Base-by-base conservation (phyloP, 2,329 filamentous ascomycete species). In the Botryotinia convoluta region DNA sequence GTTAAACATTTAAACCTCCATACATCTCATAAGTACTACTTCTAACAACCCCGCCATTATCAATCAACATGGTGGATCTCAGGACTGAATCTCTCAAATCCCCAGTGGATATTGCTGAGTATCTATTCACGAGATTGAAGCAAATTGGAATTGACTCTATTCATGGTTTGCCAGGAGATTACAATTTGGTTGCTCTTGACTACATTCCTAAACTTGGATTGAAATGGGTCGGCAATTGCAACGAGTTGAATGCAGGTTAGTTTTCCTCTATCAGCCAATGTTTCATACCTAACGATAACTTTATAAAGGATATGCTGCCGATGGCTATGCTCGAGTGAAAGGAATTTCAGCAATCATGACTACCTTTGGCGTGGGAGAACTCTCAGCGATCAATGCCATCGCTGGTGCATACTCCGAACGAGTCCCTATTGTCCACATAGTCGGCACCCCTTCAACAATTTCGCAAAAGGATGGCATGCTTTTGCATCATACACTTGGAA, bases 371-470 rank as follows among this genome's bases (percentile, higher is more conserved):
- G 91, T 94, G 7, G 92, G 89, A 70, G 90, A 91, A 80, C 86
- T 92, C n/a, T 93, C 91, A 4, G 91, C 91, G 67, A 85, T 93
- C 79, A 93, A 93, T 78, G 92, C 90, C 59, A 82, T 93, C 71
- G 92, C 91, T 4, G 92, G 92, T n/a, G 88, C 91, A 61, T 93
- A 88, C 82, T 90, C 91, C 1, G 92, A 94, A 81, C 87, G 88
- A 77, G 90, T 93, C 2, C 90, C 92, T 3, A 85, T 94, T 10
- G 88, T 93, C 42, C 87, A 88, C 76, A 90, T 92, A 72, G 89
- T 91, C 59, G 86, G 86, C 18, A 84, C 84, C 35, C 86, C 86
- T 1, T 83, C 83, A 29, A 86, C 85, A 20, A 75, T 81, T 26
- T 84, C 84, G 9, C 86, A 87, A 77, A 83, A 82, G 73, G 80